Conservation (phyloP, 176 grass and related monocot genomes). For the Phoenix roebelenii region DNA sequence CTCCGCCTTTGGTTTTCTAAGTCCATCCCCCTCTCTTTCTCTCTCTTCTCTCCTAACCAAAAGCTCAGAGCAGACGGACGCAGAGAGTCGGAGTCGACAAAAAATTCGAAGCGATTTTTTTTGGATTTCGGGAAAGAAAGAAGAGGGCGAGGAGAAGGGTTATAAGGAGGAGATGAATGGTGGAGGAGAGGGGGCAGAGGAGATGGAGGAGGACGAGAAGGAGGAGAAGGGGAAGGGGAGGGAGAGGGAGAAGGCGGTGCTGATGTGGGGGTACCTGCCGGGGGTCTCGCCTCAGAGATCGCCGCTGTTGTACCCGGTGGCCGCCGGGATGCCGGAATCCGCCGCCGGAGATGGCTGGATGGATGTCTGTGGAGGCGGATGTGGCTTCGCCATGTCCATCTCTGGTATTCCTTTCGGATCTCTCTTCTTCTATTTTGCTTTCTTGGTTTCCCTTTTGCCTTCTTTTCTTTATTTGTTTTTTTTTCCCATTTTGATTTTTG, state of each 20-base stretch:
- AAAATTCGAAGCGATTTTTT: too few species aligned
- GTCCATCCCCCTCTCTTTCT: background rate
- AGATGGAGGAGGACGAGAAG: constrained; percentile 21
- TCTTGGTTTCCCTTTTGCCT: too few species aligned
- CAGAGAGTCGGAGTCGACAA: too few species aligned
- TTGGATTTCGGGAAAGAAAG: background rate
- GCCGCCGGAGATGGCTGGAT: constrained; percentile 52
- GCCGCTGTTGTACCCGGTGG: constrained; percentile 70
- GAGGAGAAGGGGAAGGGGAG: constrained; percentile 36
- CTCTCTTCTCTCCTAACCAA: background rate
- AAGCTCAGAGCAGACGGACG: too few species aligned
- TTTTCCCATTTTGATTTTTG: too few species aligned
- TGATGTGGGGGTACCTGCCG: constrained; percentile 99
- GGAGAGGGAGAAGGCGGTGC: constrained; percentile 37
- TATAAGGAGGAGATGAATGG: constrained; percentile 53
- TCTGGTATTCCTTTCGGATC: constrained; percentile 39
- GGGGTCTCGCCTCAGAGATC: constrained; percentile 87
- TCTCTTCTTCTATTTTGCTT: background rate
- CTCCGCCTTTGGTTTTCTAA: background rate
- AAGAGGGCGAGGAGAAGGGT: background rate
- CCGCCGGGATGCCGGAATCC: constrained; percentile 45
- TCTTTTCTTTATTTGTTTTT: too few species aligned
- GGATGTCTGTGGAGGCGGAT: constrained; percentile 87
- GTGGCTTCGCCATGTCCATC: constrained; percentile 92
- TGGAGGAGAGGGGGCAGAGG: constrained; percentile 24